These are phyloP conservation scores for Eucalyptus urophylla DNA, from an alignment of 345 rosid species.

Conservation along the genomic window DNA sequence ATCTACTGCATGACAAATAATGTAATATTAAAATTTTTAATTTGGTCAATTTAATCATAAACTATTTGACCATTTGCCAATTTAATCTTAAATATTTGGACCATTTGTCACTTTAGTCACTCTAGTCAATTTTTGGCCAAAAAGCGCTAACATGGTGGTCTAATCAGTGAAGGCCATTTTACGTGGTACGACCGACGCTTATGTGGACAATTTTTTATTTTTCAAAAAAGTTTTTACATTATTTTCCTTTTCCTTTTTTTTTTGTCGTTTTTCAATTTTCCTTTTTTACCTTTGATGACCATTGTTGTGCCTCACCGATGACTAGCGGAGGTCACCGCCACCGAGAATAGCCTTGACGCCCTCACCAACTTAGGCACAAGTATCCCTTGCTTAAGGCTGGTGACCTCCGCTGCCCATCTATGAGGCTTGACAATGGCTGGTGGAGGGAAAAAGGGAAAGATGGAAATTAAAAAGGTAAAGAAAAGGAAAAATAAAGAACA, in stretches of 20 bases:
- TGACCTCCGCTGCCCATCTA: background rate
- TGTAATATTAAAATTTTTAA: no score
- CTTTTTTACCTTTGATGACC: background rate
- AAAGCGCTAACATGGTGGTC: background rate
- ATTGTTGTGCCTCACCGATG: background rate
- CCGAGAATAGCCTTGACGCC: accelerated
- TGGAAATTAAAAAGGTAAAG: background rate
- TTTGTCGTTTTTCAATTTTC: no score
- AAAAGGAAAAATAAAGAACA: background rate
- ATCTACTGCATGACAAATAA: background rate
- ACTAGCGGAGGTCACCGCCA: background rate
- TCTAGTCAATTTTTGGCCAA: background rate
- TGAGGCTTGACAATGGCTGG: background rate
- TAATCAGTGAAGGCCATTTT: accelerated
- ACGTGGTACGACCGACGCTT: accelerated
- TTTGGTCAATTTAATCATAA: background rate
- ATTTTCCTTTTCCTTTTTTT: background rate
- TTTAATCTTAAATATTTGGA: no score
- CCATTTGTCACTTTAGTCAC: no score
- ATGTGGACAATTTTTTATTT: no score
- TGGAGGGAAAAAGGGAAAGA: background rate
- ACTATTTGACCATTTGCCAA: background rate
- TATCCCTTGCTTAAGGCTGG: background rate
- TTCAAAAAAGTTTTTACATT: no score
- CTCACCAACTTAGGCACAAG: background rate